A percentile compares a stretch with the other conserved stretches of the same genome.
These are phyloP conservation scores for Reutealis trisperma DNA, from an alignment of 345 rosid genomes.

Conservation along the genomic window DNA sequence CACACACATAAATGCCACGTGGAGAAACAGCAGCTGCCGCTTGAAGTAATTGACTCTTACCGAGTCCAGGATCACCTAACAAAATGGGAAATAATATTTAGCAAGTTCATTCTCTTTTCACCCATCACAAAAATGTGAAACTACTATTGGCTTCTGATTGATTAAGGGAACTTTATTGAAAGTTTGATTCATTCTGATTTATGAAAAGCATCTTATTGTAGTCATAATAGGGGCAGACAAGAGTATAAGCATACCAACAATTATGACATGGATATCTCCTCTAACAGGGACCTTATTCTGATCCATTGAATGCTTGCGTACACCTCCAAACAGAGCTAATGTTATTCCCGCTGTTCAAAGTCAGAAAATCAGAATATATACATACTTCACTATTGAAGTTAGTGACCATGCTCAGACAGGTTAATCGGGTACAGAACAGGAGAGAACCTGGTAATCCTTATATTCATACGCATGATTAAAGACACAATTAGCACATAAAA, in stretches of 20 bases:
- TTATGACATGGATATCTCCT: slow-evolving; percentile 96
- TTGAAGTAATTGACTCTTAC: slow-evolving; percentile 98
- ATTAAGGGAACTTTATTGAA: background rate
- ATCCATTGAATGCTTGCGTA: slow-evolving; percentile 86
- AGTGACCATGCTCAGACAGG: background rate
- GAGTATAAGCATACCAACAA: slow-evolving; percentile 70
- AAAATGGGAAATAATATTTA: slow-evolving; percentile 18
- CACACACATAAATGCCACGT: slow-evolving; percentile 97
- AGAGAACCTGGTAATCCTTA: background rate
- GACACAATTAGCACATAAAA: background rate
- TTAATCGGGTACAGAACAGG: background rate
- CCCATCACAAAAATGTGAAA: background rate
- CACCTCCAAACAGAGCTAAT: slow-evolving; percentile 92
- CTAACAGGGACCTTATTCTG: slow-evolving; percentile 95
- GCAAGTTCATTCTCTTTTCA: slow-evolving; percentile 11
- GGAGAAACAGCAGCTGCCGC: slow-evolving; percentile 95
- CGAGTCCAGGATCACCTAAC: slow-evolving; percentile 98
- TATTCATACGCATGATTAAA: background rate
- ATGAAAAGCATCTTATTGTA: background rate
- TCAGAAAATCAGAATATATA: slow-evolving; percentile 8
- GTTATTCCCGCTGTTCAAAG: slow-evolving; percentile 81
- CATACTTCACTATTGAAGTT: slow-evolving; percentile 1
- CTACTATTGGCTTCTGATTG: background rate
- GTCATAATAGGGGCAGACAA: slow-evolving; percentile 4
- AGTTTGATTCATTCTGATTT: background rate